These are phyloP conservation scores for Colletotrichum lupini DNA, from an alignment of 2,329 filamentous ascomycete genomes.

Conservation along the genomic window DNA sequence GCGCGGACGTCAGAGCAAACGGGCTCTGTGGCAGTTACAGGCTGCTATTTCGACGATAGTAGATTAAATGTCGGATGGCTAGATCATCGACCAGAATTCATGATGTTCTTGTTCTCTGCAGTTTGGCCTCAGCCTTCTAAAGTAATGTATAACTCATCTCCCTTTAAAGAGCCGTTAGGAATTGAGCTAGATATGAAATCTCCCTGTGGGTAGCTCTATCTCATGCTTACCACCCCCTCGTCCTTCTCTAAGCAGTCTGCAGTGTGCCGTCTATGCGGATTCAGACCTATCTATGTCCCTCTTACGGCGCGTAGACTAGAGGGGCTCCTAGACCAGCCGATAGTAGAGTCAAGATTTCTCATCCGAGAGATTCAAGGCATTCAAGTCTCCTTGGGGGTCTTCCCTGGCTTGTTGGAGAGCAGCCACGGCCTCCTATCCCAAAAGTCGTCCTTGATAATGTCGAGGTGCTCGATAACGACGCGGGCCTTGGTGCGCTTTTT, in stretches of 20 bases:
- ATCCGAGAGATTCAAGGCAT: background rate
- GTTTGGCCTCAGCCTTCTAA: background rate
- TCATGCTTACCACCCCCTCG: background rate
- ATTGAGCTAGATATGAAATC: background rate
- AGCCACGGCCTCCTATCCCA: conserved; percentile 91
- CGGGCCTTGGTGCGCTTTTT: conserved; percentile 84
- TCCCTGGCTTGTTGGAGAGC: conserved; percentile 78
- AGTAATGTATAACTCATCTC: background rate
- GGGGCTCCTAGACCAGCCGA: background rate
- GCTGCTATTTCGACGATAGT: background rate
- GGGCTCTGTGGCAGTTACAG: background rate
- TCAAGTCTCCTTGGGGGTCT: conserved; percentile 70
- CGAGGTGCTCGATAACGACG: conserved; percentile 85
- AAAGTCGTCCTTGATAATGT: conserved; percentile 96
- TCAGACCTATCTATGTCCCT: background rate
- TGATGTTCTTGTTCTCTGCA: background rate
- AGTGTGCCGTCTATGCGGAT: background rate
- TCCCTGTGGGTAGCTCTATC: background rate
- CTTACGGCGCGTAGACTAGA: background rate
- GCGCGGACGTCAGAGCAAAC: background rate
- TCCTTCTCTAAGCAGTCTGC: background rate
- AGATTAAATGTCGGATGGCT: background rate
- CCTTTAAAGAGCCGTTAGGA: background rate
- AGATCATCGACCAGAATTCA: background rate
- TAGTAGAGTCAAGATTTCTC: conserved; percentile 1